A percentile compares a stretch with the other conserved stretches of the same genome.
Evolutionary conservation across 768 basidiomycete genomes (phyloP).

Genomic region (Polyporus arcularius): DNA sequence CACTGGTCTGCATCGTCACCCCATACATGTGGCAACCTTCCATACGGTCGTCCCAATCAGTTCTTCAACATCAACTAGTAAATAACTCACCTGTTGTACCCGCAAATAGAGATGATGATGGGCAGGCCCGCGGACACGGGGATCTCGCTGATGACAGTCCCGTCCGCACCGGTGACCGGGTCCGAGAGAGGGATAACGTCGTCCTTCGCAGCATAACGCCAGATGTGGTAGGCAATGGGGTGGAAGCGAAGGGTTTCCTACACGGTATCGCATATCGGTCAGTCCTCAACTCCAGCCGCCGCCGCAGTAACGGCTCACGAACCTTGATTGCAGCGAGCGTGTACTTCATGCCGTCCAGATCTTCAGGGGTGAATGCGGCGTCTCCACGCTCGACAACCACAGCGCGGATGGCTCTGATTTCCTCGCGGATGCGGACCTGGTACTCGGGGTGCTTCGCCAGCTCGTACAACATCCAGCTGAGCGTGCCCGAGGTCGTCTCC

Average conservation of each 20-base stretch:
- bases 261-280: background rate
- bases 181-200: background rate
- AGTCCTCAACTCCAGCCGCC: background rate
- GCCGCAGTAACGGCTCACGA: background rate
- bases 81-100: slow-evolving; percentile 7
- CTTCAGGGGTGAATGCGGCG: slow-evolving; percentile 18
- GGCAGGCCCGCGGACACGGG: slow-evolving; percentile 7
- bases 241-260: slow-evolving; percentile 28
- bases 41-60: background rate
- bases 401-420: slow-evolving; percentile 7
- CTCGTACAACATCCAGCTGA: slow-evolving; percentile 16
- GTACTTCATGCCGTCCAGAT: slow-evolving; percentile 3
- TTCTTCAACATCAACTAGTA: background rate
- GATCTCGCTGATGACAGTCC: slow-evolving; percentile 1
- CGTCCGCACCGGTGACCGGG: background rate
- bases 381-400: slow-evolving; percentile 3
- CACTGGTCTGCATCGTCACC: slow-evolving; percentile 11
- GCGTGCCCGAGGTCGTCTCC: slow-evolving; percentile 18
- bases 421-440: slow-evolving; percentile 18
- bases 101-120: slow-evolving; percentile 1
- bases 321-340: slow-evolving; percentile 19
- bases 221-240: slow-evolving; percentile 3
- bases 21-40: slow-evolving; percentile 12
- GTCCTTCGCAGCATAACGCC: too few relatives aligned
- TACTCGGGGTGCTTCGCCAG: slow-evolving; percentile 12